Conservation (phyloP, 139 green algal species). For the Volvox reticuliferus region DNA sequence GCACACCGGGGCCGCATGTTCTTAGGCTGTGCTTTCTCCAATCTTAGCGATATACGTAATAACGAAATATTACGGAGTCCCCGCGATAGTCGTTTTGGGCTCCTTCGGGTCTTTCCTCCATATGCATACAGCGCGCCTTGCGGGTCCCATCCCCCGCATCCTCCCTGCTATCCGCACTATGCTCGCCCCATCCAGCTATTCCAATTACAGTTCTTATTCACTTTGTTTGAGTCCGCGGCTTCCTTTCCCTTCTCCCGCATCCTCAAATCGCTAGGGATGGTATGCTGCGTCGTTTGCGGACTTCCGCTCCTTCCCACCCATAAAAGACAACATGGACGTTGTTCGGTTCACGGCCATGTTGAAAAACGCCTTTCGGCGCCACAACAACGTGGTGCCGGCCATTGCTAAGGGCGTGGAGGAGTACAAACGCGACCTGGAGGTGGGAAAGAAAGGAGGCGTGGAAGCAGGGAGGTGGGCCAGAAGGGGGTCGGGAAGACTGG, state of each 20-base stretch:
- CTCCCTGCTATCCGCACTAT: too few relatives aligned
- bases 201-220: too few relatives aligned
- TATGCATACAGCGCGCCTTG: too few relatives aligned
- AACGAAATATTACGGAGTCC: too few relatives aligned
- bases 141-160: too few relatives aligned
- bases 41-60: too few relatives aligned
- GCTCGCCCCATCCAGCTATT: too few relatives aligned
- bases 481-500: neutral
- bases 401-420: constrained; percentile 57
- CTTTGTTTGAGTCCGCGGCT: neutral
- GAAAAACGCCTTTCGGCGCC: constrained; percentile 31
- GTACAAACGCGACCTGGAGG: constrained; percentile 48
- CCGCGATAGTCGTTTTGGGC: too few relatives aligned
- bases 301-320: constrained; percentile 77
- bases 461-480: neutral
- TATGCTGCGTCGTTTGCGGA: constrained; percentile 94
- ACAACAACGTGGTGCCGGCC: constrained; percentile 55
- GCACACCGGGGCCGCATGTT: too few relatives aligned
- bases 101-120: too few relatives aligned
- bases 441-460: neutral
- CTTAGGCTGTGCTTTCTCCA: too few relatives aligned
- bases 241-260: neutral
- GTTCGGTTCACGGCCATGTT: constrained; percentile 37
- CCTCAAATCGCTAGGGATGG: constrained; percentile 46
- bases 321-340: constrained; percentile 71